Conservation (phyloP, 2,329 filamentous ascomycete species). For the Neurospora crassa region DNA sequence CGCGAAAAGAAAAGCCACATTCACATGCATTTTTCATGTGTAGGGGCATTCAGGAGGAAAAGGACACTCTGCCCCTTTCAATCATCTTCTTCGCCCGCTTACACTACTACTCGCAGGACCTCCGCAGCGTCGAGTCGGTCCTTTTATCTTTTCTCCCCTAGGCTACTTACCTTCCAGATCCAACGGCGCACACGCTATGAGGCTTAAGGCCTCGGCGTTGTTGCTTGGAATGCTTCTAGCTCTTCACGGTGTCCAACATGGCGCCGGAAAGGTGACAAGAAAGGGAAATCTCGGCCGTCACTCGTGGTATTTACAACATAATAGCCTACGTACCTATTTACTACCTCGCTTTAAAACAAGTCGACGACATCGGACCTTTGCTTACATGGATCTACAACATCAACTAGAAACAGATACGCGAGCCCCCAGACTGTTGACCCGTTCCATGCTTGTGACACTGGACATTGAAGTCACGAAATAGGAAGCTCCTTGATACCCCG, state of each 20-base stretch:
- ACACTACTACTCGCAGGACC: conserved; percentile 6
- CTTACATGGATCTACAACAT: background rate
- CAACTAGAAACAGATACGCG: background rate
- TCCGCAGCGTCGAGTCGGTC: conserved; percentile 13
- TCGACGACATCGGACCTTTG: background rate
- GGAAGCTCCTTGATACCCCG: background rate
- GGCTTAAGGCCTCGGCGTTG: background rate
- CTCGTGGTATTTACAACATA: background rate
- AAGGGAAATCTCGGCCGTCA: background rate
- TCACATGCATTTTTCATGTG: background rate
- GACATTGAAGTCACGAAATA: background rate
- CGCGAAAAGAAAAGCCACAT: background rate
- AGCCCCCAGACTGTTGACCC: background rate
- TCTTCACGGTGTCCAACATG: background rate
- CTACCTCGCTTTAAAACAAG: background rate
- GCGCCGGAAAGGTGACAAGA: background rate
- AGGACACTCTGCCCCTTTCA: background rate
- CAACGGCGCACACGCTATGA: background rate
- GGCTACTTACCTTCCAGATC: background rate
- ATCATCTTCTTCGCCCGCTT: conserved; percentile 7
- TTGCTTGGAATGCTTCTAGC: background rate
- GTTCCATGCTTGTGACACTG: background rate
- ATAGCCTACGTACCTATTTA: background rate
- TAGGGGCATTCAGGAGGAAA: background rate
- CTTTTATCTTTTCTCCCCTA: conserved; percentile 5